Base-by-base conservation (phyloP, 495 filamentous ascomycete genomes). In the Podospora comata region DNA sequence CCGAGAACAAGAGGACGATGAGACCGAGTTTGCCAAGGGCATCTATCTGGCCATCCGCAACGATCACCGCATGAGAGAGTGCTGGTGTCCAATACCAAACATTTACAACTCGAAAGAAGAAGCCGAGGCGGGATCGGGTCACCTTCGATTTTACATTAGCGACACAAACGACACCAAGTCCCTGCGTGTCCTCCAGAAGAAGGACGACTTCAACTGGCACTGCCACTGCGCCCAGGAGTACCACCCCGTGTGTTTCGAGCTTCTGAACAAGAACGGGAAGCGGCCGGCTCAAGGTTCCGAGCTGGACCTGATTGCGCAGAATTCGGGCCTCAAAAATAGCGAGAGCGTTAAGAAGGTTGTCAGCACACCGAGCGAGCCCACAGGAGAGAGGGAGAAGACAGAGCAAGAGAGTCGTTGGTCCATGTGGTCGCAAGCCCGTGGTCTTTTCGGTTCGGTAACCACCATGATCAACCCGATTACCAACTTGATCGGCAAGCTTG, bases 101-200 rank as follows among this genome's bases (percentile, higher is more conserved):
- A 73, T 78, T 19, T 75, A 71, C 62, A 68, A 64, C 6, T 70
- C 70, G 4, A 67, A 34, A 56, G 64, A 71, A 19, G 72, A 70
- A 18, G 74, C 74, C 4, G 61, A 72, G 32, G 18, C n/a, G 6
- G 75, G 71, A 11, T 19, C 9, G 2, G 76, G 76, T 1, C 74
- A 75, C n/a, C 60, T 78, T 5, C 76, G 76, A n/a, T 78, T 78
- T 30, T 78, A 72, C 64, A n/a, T 60, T 5, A 27, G 30, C 28
- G 23, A 60, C 20, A 53, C 62, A 7, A 15, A 18, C 13, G 39
- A 11, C 39, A 11, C 39, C 39, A 64, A 66, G 26, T 68, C 68
- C 15, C 55, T 78, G 13, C 65, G 71, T 4, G 74, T 76, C n/a
- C 53, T 75, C 5, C 73, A 76, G 56, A 65, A 63, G 11, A 71